Conservation (phyloP, 2,329 filamentous ascomycete genomes). For the Aspergillus ochraceoroseus region DNA sequence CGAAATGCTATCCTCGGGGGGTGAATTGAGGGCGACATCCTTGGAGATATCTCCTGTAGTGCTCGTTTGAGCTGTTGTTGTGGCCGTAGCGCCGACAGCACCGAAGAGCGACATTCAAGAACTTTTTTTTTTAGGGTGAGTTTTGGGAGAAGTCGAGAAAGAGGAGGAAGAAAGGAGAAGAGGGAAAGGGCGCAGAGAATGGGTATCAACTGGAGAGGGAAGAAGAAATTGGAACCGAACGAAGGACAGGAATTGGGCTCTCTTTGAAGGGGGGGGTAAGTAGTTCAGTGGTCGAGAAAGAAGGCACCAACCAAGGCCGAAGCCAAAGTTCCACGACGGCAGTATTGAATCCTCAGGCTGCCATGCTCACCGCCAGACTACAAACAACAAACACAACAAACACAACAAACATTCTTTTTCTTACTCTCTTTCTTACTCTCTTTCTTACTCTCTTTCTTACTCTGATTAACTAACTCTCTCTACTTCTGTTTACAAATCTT, state of each 20-base stretch:
- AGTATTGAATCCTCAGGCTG: slow-evolving; percentile 6
- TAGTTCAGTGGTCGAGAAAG: slow-evolving; percentile 2
- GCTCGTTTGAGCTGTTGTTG: slow-evolving; percentile 53
- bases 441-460: too few species aligned
- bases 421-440: not conserved
- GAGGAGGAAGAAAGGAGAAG: not conserved
- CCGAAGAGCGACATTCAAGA: slow-evolving; percentile 51
- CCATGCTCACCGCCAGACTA: slow-evolving; percentile 1
- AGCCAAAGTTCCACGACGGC: slow-evolving; percentile 2
- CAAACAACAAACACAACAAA: slow-evolving; percentile 6
- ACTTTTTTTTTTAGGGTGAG: slow-evolving; percentile 15
- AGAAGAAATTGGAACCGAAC: not conserved
- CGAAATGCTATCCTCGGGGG: slow-evolving; percentile 84
- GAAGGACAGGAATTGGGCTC: not conserved
- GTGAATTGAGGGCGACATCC: slow-evolving; percentile 72
- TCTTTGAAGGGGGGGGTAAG: slow-evolving; percentile 1
- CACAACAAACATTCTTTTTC: not conserved
- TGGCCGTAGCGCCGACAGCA: slow-evolving; percentile 45
- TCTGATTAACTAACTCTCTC: too few species aligned
- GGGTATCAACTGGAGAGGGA: slow-evolving; percentile 4
- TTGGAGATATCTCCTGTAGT: slow-evolving; percentile 87
- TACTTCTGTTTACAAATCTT: too few species aligned
- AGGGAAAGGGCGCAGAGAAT: not conserved
- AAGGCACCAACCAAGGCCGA: not conserved
- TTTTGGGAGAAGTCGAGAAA: not conserved